Evolutionary conservation across 1,284 basidiomycete species (phyloP).

Genomic region (Ustilago trichophora): DNA sequence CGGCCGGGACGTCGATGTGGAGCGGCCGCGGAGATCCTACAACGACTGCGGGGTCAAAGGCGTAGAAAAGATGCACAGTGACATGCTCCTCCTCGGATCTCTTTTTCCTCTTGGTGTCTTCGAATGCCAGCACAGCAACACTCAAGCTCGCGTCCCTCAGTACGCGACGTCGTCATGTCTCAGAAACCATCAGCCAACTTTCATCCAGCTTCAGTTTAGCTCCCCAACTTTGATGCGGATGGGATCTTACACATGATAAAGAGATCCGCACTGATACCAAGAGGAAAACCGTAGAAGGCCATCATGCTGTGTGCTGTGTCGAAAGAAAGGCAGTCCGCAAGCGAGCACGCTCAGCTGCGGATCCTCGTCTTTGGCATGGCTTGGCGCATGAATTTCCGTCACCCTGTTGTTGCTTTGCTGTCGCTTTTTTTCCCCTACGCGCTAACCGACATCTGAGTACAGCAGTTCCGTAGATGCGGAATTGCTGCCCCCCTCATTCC

Average conservation of each 20-base stretch:
- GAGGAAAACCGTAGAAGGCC: too few species aligned
- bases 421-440: conserved; percentile 16
- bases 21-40: neutral
- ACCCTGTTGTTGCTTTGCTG: too few species aligned
- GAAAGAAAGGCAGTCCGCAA: neutral
- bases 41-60: neutral
- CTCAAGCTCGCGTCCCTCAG: neutral
- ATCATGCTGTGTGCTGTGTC: neutral
- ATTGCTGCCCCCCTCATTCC: conserved; percentile 16
- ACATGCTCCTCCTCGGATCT: conserved; percentile 1
- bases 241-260: too few species aligned
- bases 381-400: conserved; percentile 27
- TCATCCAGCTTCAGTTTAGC: too few species aligned
- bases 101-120: neutral
- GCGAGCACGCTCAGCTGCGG: too few species aligned
- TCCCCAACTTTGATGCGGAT: too few species aligned
- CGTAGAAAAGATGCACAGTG: conserved; percentile 1
- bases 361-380: conserved; percentile 10
- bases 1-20: conserved; percentile 1
- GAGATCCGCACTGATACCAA: too few species aligned
- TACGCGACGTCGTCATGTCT: too few species aligned
- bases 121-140: neutral
- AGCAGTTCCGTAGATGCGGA: too few species aligned
- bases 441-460: conserved; percentile 18
- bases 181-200: too few species aligned